Conservation (phyloP, 2,329 filamentous ascomycete genomes). For the Trichoderma citrinoviride region DNA sequence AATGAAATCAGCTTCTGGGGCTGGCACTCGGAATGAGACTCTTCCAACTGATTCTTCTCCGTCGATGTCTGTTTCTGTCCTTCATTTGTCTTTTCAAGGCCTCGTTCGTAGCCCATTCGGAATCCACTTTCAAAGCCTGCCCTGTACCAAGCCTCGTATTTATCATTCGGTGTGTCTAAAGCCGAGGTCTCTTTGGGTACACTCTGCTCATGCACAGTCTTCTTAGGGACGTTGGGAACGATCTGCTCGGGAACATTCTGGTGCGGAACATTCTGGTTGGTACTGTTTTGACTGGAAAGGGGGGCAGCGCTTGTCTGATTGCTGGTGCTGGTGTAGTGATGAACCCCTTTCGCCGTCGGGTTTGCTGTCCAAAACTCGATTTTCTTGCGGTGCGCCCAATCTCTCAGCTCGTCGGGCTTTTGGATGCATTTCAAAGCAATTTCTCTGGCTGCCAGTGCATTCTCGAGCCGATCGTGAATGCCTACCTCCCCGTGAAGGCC, state of each 20-base stretch:
- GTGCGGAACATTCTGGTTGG: too few species aligned
- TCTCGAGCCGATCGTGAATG: not conserved
- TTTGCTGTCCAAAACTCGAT: not conserved
- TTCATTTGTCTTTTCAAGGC: not conserved
- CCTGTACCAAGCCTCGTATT: not conserved
- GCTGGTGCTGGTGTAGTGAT: not conserved
- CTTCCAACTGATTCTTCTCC: rapidly evolving
- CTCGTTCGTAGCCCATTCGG: not conserved
- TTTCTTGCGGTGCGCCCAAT: not conserved
- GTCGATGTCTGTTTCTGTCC: not conserved
- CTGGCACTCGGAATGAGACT: not conserved
- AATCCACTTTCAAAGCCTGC: not conserved
- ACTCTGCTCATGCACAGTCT: too few species aligned
- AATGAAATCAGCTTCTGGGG: not conserved
- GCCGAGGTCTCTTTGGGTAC: too few species aligned
- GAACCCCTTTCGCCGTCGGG: not conserved
- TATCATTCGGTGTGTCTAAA: not conserved
- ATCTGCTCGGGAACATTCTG: too few species aligned
- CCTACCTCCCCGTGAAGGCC: rapidly evolving
- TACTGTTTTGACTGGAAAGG: too few species aligned
- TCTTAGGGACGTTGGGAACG: too few species aligned
- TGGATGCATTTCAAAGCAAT: not conserved
- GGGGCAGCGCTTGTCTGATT: not conserved
- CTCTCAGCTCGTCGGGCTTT: not conserved
- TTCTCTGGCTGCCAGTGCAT: not conserved